A percentile compares a stretch with the other conserved stretches of the same genome.
Evolutionary conservation across 169 alveolate genomes (phyloP).

Genomic region (Cryptosporidium tyzzeri): DNA sequence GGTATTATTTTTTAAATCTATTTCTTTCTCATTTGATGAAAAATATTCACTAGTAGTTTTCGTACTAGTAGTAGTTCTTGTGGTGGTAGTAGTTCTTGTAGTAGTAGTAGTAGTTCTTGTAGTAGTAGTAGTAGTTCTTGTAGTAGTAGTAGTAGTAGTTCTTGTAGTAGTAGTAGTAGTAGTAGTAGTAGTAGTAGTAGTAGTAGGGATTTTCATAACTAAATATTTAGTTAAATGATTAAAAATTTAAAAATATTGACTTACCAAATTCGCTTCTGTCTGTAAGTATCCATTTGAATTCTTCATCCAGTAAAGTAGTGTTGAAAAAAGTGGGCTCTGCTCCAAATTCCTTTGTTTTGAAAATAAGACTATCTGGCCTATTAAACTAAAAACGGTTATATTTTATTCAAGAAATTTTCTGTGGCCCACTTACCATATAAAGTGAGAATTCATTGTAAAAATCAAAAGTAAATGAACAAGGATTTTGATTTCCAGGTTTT

Average conservation of each 20-base stretch:
- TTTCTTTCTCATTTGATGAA: no score
- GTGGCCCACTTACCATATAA: not conserved
- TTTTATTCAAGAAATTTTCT: not conserved
- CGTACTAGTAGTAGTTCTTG: no score
- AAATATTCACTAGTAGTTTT: no score
- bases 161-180: no score
- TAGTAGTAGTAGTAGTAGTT: no score
- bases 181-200: no score
- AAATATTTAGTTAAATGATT: no score
- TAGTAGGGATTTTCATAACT: no score
- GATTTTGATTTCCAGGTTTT: not conserved
- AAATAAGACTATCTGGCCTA: not conserved
- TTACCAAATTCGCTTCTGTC: not conserved
- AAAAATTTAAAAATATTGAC: not conserved
- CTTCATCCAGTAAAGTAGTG: not conserved
- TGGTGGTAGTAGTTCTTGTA: no score
- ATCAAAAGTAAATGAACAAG: constrained; percentile 8
- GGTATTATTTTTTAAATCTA: no score
- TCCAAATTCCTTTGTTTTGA: not conserved
- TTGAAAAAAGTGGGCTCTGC: not conserved
- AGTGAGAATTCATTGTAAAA: not conserved
- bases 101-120: no score
- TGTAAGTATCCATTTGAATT: not conserved
- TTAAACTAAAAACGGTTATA: not conserved
- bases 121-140: not conserved